Conservation (phyloP, 495 filamentous ascomycete genomes). For the Aspergillus ostianus region DNA sequence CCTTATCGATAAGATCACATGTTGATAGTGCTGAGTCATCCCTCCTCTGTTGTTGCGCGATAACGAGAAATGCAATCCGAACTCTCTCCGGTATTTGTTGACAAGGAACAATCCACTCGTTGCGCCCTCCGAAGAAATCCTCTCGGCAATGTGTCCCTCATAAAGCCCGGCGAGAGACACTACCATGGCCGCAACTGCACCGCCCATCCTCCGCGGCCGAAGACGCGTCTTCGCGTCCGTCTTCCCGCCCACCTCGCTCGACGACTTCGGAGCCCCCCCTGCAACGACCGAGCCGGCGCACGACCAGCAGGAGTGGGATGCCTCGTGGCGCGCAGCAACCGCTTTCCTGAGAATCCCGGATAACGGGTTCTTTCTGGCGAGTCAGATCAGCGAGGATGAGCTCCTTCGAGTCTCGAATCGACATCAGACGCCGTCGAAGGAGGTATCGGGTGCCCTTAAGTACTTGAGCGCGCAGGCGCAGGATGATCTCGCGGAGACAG, state of each 20-base stretch:
- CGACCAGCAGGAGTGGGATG: slow-evolving; percentile 63
- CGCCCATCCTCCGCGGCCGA: slow-evolving; percentile 33
- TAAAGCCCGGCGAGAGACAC: not conserved
- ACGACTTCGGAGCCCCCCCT: slow-evolving; percentile 14
- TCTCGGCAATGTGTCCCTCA: not conserved
- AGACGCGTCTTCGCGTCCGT: slow-evolving; percentile 52
- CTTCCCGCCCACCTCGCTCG: slow-evolving; percentile 46
- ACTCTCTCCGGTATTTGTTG: not conserved
- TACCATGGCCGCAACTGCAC: slow-evolving; percentile 19
- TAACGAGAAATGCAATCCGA: not conserved
- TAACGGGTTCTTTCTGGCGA: slow-evolving; percentile 27
- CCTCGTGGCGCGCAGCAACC: slow-evolving; percentile 68
- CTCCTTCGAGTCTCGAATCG: slow-evolving; percentile 31
- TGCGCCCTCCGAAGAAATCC: not conserved
- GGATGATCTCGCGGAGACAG: slow-evolving; percentile 5
- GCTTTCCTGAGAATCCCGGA: slow-evolving; percentile 58
- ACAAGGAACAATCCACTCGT: not conserved
- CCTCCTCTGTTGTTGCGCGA: not conserved
- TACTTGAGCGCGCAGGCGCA: slow-evolving; percentile 34
- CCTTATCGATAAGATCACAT: not conserved
- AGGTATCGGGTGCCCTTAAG: slow-evolving; percentile 35
- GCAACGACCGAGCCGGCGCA: not conserved
- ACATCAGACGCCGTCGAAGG: slow-evolving; percentile 30
- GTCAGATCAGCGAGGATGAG: slow-evolving; percentile 29
- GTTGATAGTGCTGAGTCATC: not conserved